Evolutionary conservation across 495 filamentous ascomycete species (phyloP), one percentile per base, ranked within the genome.

Genomic region (Penicillium bialowiezense): DNA sequence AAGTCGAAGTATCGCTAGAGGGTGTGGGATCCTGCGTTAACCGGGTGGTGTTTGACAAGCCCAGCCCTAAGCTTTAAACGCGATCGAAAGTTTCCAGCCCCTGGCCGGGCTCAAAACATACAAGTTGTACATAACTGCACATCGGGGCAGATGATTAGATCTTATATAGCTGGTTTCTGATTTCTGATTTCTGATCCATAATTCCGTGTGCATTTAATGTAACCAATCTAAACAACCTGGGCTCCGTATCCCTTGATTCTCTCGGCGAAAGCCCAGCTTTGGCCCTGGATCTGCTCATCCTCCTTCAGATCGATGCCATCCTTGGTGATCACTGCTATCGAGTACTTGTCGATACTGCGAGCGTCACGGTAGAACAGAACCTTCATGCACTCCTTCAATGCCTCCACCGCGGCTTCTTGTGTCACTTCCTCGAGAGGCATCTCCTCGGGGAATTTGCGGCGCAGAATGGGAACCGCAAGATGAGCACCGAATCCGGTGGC

Each of bases 191-290:
- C 23, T 26, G 23, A 35, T 45, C 43, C 20, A 32, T 34, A 41
- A 26, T 32, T 18, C 38, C 29, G 47, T 34, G 47, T 50, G 47
- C 38, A 50, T 42, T 51, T 35, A 47, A 44, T 58, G 38, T 44
- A 46, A 41, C 19, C 44, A 26, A 34, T 50, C 59, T 78, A 84
- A 59, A 73, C 74, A 42, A 76, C 71, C 72, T 89, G 85, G 20
- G 84, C 80, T 28, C 86, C 86, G 65, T 89, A 89, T 47, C 88
- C 88, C 63, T 75, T 84, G 62, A 95, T 93, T 34, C 77, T 75
- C 68, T 96, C 89, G 9, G 90, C 90, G 76, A 98, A 98, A 48
- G 90, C 90, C 93, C 93, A 98, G 79, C 91, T 97, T 77, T 97
- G 91, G 51, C 79, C 69, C 56, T 88, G 83, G 44, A 89, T 65